A percentile compares a stretch with the other conserved stretches of the same genome.
Conservation (phyloP, 1,284 basidiomycete species). For the Lignosus rhinocerotis region DNA sequence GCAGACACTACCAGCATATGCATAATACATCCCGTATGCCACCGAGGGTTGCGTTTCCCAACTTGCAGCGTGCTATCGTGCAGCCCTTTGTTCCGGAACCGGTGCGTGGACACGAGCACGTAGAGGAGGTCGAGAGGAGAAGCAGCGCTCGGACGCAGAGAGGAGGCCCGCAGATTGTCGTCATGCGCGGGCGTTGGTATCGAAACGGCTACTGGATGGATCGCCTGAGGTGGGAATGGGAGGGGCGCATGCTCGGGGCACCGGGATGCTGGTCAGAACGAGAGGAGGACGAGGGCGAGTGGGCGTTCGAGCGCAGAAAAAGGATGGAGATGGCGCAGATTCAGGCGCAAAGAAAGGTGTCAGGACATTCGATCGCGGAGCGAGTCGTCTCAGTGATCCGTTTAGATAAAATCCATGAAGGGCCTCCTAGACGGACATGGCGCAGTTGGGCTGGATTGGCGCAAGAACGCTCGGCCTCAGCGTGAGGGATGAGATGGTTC, state of each 20-base stretch:
- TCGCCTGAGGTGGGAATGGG: constrained; percentile 18
- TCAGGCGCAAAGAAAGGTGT: constrained; percentile 1
- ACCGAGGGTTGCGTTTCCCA: not conserved
- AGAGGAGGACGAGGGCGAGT: constrained; percentile 19
- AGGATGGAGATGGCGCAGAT: constrained; percentile 2
- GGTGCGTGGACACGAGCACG: constrained; percentile 9
- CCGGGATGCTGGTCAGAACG: constrained; percentile 12
- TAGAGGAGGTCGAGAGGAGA: not conserved
- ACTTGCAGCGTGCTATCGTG: constrained; percentile 11
- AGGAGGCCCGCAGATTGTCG: constrained; percentile 6
- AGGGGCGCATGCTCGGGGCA: constrained; percentile 10
- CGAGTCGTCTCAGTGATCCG: constrained; percentile 6
- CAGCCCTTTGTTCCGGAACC: constrained; percentile 13
- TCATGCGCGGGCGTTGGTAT: constrained; percentile 13
- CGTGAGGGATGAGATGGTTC: not conserved
- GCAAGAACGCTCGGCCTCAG: not conserved
- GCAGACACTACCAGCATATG: not conserved
- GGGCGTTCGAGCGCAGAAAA: constrained; percentile 17
- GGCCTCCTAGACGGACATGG: not conserved
- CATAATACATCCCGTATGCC: not conserved
- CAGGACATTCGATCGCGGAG: not conserved
- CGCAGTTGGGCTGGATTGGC: not conserved
- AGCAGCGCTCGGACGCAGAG: not conserved
- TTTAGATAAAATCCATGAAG: constrained; percentile 1
- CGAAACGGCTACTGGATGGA: constrained; percentile 13